Evolutionary conservation across 257 asterid species (phyloP).

Genomic region (Linderniella brevidens): DNA sequence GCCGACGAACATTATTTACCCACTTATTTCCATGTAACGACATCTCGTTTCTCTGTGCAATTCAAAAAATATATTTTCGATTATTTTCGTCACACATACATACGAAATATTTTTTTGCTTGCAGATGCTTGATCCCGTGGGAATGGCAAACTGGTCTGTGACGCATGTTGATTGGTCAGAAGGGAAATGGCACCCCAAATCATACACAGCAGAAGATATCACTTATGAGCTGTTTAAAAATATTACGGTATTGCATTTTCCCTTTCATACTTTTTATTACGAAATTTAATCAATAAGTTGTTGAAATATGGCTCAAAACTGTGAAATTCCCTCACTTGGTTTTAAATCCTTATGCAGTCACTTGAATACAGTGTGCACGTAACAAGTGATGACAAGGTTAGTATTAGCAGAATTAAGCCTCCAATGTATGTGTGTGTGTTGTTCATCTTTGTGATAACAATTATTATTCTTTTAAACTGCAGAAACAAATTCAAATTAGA

Average conservation of each 20-base stretch:
- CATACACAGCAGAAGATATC: constrained; percentile 53
- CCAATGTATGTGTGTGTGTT: background rate
- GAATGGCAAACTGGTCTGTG: constrained; percentile 80
- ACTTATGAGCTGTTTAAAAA: constrained; percentile 41
- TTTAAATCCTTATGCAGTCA: constrained; percentile 42
- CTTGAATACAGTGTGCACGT: constrained; percentile 62
- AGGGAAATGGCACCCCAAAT: constrained; percentile 83
- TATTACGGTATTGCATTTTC: constrained; percentile 26
- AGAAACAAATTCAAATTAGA: constrained; percentile 42
- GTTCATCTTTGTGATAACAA: constrained; percentile 1
- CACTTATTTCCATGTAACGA: constrained; percentile 63
- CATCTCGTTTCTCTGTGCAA: constrained; percentile 4
- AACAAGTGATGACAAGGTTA: constrained; percentile 63
- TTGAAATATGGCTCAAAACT: background rate
- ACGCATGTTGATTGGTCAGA: constrained; percentile 92
- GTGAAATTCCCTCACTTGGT: constrained; percentile 1
- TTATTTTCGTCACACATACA: constrained; percentile 5
- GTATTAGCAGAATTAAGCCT: constrained; percentile 4
- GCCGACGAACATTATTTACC: constrained; percentile 96
- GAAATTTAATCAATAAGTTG: background rate
- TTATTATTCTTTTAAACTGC: constrained; percentile 13
- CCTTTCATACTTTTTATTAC: background rate
- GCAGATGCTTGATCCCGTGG: constrained; percentile 76
- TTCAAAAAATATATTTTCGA: constrained; percentile 1
- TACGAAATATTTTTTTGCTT: background rate